Evolutionary conservation across 805 yeast species (phyloP), one percentile per base, ranked within the genome.

Genomic region (Spathaspora sp.): DNA sequence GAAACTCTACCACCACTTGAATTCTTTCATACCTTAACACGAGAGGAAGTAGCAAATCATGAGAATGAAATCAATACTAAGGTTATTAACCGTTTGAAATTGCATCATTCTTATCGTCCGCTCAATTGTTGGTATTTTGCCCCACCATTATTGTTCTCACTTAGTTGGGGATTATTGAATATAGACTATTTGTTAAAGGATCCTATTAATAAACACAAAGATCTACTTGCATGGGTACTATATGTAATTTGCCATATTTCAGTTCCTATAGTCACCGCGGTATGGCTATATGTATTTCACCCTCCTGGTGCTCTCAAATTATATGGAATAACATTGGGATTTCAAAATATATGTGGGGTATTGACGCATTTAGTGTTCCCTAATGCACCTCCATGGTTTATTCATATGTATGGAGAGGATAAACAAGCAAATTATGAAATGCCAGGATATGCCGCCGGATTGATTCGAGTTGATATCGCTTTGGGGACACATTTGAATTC

Each of bases 371-470:
- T 86, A 40, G 46, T 76, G 10, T 72, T 84, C 62, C 92, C 92
- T 19, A 83, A 82, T 62, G 88, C 89, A 1, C 87, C 91, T 0
- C 92, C 91, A 2, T 83, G 89, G 87, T 86, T 83, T 63, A 79
- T 83, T 47, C 85, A 81, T 60, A 54, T 81, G 56, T 76, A 85
- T 58, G 88, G 89, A 3, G 76, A 77, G 23, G 77, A 81, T 56
- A 76, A 73, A 62, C 51, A 69, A 7, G 86, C 86, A 1, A 72
- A 76, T 56, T 86, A 85, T 63, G 80, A 78, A 32, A 82, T 82
- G 77, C 62, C 88, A 87, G 89, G 89, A 12, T 86, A 80, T 60
- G 87, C 89, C 1, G 92, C 89, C 8, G 91, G 90, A 1, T 69
- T 86, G 45, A 79, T 81, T 2, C 68, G 89, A 47, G 85, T 82